phyloP scores from a whole-genome alignment of 2,329 filamentous ascomycete genomes.

The Colletotrichum sp. region DNA sequence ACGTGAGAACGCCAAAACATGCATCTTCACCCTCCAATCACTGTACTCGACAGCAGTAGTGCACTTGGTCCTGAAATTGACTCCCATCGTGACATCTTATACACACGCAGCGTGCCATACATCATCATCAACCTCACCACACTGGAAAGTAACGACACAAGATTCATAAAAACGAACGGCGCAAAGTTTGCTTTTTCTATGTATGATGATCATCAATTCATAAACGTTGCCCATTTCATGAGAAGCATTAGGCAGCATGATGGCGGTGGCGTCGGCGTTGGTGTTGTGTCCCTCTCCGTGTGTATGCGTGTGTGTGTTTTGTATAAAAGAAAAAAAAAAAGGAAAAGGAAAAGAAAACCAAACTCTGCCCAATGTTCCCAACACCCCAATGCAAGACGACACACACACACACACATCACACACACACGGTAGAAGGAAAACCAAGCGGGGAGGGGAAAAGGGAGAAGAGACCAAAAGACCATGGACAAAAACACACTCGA shows the following conservation, averaged over 20 bases:
- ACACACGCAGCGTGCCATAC: background rate
- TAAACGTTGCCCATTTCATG: conserved; percentile 18
- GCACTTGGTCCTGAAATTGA: background rate
- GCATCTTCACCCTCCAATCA: accelerated
- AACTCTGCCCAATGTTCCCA: background rate
- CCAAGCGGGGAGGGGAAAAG: background rate
- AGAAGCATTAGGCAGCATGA: conserved; percentile 19
- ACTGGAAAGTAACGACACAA: background rate
- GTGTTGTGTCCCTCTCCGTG: background rate
- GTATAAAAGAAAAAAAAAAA: background rate
- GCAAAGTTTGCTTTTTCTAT: conserved; percentile 11
- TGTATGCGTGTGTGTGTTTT: background rate
- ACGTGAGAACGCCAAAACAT: background rate
- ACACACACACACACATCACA: background rate
- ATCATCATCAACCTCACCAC: background rate
- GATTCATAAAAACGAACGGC: background rate
- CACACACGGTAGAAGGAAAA: background rate
- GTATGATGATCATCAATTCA: conserved; percentile 21
- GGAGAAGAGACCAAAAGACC: background rate
- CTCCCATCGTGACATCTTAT: background rate
- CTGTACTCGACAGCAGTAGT: background rate
- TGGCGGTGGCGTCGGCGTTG: background rate
- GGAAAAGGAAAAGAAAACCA: background rate
- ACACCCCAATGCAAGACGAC: conserved; percentile 2
- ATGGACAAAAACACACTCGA: background rate